Conservation (phyloP, 2,329 filamentous ascomycete species). For the Botryotinia globosa region DNA sequence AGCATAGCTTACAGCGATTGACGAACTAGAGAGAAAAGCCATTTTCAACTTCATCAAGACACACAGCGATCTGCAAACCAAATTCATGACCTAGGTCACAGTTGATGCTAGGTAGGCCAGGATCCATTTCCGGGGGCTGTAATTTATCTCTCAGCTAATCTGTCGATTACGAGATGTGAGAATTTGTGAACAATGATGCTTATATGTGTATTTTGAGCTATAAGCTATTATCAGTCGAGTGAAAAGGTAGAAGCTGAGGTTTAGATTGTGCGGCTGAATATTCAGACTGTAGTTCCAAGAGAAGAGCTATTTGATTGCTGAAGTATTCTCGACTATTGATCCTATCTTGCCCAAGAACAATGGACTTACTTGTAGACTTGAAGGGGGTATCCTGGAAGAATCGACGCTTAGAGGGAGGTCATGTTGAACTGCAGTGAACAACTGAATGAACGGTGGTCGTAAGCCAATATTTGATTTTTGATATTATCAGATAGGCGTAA, state of each 20-base stretch:
- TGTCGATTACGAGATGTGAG: not conserved
- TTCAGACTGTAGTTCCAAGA: not conserved
- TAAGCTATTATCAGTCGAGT: not conserved
- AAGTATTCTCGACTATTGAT: not conserved
- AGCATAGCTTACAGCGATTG: constrained; percentile 20
- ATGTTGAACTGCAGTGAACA: too few species aligned
- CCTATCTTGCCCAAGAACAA: not conserved
- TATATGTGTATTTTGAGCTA: too few species aligned
- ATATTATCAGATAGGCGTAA: not conserved
- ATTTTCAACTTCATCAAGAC: constrained; percentile 22
- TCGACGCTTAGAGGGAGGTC: too few species aligned
- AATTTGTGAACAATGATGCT: fast-evolving
- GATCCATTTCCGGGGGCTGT: constrained; percentile 17
- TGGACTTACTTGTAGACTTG: not conserved
- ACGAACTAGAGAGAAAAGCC: constrained; percentile 18
- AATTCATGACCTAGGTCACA: constrained; percentile 16
- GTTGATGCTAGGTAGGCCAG: constrained; percentile 19
- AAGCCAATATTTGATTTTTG: not conserved
- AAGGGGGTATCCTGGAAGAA: not conserved
- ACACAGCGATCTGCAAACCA: not conserved
- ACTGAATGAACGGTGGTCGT: too few species aligned
- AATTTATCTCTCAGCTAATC: not conserved
- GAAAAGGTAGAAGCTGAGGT: fast-evolving
- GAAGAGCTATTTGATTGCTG: not conserved
- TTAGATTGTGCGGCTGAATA: not conserved